These are phyloP conservation scores for Hevea brasiliensis DNA, from an alignment of 345 rosid species.

Conservation along the genomic window DNA sequence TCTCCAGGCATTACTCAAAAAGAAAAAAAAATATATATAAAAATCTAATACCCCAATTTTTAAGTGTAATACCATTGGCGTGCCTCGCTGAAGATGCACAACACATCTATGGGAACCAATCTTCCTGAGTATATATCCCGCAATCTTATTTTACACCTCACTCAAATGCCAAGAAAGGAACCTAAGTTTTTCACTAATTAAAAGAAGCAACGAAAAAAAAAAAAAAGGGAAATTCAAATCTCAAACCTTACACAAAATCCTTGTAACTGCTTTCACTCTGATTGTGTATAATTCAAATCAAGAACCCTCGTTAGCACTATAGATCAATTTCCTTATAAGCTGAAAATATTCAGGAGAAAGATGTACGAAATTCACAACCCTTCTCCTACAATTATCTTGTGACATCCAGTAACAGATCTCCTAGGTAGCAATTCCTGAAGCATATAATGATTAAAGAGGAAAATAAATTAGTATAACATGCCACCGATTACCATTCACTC, in stretches of 20 bases:
- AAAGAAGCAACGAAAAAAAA: slow-evolving; percentile 4
- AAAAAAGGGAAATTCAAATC: slow-evolving; percentile 24
- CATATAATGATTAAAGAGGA: slow-evolving; percentile 15
- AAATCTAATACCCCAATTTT: slow-evolving; percentile 19
- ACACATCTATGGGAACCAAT: slow-evolving; percentile 40
- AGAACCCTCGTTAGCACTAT: slow-evolving; percentile 43
- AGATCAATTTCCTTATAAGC: slow-evolving; percentile 37
- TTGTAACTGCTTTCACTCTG: slow-evolving; percentile 40
- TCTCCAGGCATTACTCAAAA: slow-evolving; percentile 31
- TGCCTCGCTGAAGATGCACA: slow-evolving; percentile 38
- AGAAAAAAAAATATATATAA: slow-evolving; percentile 3
- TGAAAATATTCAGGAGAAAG: slow-evolving; percentile 31
- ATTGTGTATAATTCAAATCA: slow-evolving; percentile 41
- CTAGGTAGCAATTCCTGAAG: slow-evolving; percentile 77
- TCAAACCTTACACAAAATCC: slow-evolving; percentile 55
- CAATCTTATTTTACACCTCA: slow-evolving; percentile 64
- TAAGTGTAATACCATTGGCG: slow-evolving; percentile 25
- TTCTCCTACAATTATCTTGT: slow-evolving; percentile 44
- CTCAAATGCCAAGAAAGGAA: slow-evolving; percentile 48
- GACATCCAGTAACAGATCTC: slow-evolving; percentile 44
- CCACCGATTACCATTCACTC: not conserved
- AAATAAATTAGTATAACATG: slow-evolving; percentile 7
- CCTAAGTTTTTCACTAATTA: slow-evolving; percentile 36
- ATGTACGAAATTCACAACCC: slow-evolving; percentile 39
- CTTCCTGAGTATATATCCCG: slow-evolving; percentile 50